Percentiles rank a stretch among this genome's conserved stretches.
These are phyloP conservation scores for Pyrenula massariospora DNA, from an alignment of 495 filamentous ascomycete species.

Conservation along the genomic window DNA sequence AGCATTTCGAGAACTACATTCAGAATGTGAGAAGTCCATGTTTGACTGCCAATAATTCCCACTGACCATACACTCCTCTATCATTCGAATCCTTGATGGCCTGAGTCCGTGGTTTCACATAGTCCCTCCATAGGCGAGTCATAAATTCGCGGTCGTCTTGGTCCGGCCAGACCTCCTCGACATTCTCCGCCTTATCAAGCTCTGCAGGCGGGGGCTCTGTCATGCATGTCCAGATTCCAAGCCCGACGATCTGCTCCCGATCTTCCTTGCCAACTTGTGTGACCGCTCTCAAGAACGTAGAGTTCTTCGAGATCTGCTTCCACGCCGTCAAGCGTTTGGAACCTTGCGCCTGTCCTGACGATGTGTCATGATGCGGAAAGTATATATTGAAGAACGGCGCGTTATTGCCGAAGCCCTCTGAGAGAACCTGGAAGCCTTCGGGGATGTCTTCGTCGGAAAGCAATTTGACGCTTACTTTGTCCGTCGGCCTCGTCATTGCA, in stretches of 20 bases:
- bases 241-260: constrained; percentile 7
- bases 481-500: neutral
- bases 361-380: constrained; percentile 11
- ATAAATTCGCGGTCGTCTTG: constrained; percentile 11
- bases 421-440: constrained; percentile 10
- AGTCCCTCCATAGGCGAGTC: constrained; percentile 10
- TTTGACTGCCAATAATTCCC: neutral
- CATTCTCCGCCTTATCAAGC: constrained; percentile 8
- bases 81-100: constrained; percentile 4
- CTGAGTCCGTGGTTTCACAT: constrained; percentile 9
- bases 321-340: constrained; percentile 7
- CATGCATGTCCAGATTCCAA: constrained; percentile 14
- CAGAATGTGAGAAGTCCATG: neutral
- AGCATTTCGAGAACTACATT: constrained; percentile 33
- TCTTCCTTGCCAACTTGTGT: neutral
- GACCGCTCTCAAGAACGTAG: neutral
- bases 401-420: constrained; percentile 11
- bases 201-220: constrained; percentile 5
- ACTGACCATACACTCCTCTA: neutral
- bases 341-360: constrained; percentile 7
- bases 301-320: constrained; percentile 4
- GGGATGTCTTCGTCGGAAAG: constrained; percentile 10
- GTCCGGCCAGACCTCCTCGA: constrained; percentile 14
- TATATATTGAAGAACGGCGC: constrained; percentile 13
- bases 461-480: neutral